Base-by-base conservation (phyloP, 2,329 filamentous ascomycete species). In the Spiromastix sp. region DNA sequence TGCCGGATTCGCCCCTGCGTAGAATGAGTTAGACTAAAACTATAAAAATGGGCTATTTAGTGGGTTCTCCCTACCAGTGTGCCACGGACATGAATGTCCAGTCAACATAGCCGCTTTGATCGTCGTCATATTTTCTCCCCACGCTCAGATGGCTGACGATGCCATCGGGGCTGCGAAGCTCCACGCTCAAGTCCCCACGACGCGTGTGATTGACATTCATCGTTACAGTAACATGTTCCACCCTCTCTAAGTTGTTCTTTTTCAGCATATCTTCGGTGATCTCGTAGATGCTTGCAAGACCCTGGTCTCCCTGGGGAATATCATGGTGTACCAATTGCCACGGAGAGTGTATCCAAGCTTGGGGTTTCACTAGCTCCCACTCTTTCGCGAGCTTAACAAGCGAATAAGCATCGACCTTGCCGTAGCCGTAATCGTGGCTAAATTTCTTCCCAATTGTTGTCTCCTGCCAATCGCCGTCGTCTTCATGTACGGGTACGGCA, bases 41-140 rank as follows among this genome's bases (percentile, higher is more conserved):
- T n/a, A 24, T 24, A 7, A 24, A 7, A 7, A 24, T n/a, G 21
- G 21, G n/a, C n/a, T n/a, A n/a, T n/a, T 54, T 39, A 55, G 45
- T 20, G 25, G 25, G 30, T 20, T 4, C 27, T 19, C 60, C 79
- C 60, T 70, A 86, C 83, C 87, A 98, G 57, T 98, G 91, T 44
- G 80, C 87, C 24, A 98, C 91, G 42, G 81, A 93, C 91, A 98
- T 98, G 51, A 98, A 98, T 0, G 89, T 96, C 91, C 91, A 98
- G 61, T 96, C 85, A 24, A 79, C 66, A 56, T 96, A 98, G 6
- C 91, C 91, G 15, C 63, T 60, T 1, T 63, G 55, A 22, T 71
- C 72, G 1, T 71, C 66, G 56, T 98, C 91, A 15, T 74, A 59
- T 40, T 71, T 71, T 44, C 91, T 81, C 2, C 80, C 67, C 9